phyloP scores from a whole-genome alignment of 2,329 filamentous ascomycete species.

The Stylonectria norvegica region DNA sequence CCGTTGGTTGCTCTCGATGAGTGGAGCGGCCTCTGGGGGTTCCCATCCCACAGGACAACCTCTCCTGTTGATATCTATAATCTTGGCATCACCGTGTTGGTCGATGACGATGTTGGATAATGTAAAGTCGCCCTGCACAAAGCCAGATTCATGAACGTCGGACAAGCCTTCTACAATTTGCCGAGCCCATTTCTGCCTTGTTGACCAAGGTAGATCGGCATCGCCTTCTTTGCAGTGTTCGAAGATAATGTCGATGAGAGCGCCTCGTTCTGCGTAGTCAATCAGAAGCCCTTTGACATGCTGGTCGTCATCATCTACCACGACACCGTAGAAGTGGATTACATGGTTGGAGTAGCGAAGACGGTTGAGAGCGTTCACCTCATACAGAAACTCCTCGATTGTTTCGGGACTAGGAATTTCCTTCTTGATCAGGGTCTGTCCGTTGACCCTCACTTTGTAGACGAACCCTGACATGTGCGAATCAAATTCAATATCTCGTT shows the following conservation, averaged over 20 bases:
- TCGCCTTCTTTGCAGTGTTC: slow-evolving; percentile 61
- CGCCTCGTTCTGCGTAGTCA: slow-evolving; percentile 79
- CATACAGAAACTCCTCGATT: slow-evolving; percentile 94
- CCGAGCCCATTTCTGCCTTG: slow-evolving; percentile 80
- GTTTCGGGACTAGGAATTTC: slow-evolving; percentile 95
- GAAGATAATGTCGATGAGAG: slow-evolving; percentile 87
- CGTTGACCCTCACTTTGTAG: slow-evolving; percentile 78
- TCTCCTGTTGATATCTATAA: slow-evolving; percentile 96
- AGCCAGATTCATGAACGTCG: slow-evolving; percentile 92
- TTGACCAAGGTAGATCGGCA: slow-evolving; percentile 61
- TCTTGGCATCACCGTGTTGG: slow-evolving; percentile 77
- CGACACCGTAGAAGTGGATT: slow-evolving; percentile 81
- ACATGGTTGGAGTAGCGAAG: slow-evolving; percentile 71
- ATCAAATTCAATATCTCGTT: slow-evolving; percentile 77
- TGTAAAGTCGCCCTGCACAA: slow-evolving; percentile 96
- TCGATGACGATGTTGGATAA: slow-evolving; percentile 97
- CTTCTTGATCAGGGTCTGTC: slow-evolving; percentile 81
- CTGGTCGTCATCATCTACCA: slow-evolving; percentile 83
- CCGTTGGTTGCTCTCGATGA: slow-evolving; percentile 83
- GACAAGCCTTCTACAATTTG: slow-evolving; percentile 87
- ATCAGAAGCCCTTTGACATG: slow-evolving; percentile 86
- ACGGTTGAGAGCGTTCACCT: slow-evolving; percentile 88
- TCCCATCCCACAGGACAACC: slow-evolving; percentile 99
- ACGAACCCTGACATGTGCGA: slow-evolving; percentile 96
- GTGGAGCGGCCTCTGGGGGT: slow-evolving; percentile 79